Evolutionary conservation across 176 grass and related monocot species (phyloP).

Genomic region (Phyllostachys edulis): DNA sequence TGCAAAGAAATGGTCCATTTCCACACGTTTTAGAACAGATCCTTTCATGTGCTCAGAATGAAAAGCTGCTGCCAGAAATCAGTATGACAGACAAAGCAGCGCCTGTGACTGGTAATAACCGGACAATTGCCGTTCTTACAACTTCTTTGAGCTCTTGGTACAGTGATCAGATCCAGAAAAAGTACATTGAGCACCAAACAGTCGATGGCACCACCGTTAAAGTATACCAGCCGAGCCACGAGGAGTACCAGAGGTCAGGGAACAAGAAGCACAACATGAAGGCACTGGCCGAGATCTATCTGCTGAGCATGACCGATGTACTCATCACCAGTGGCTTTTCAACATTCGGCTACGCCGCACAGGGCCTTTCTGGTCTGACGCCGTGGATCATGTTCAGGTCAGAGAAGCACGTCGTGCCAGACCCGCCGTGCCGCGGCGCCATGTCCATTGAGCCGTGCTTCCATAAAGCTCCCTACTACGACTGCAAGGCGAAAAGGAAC

Average conservation of each 20-base stretch:
- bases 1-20: constrained; percentile 48
- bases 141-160: constrained; percentile 66
- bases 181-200: constrained; percentile 44
- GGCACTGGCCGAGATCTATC: constrained; percentile 75
- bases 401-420: constrained; percentile 36
- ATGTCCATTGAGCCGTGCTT: constrained; percentile 86
- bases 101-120: constrained; percentile 17
- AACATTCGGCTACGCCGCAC: constrained; percentile 71
- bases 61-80: constrained; percentile 52
- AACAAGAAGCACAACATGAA: constrained; percentile 69
- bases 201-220: constrained; percentile 44
- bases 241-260: constrained; percentile 53
- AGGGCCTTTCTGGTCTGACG: constrained; percentile 53
- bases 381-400: constrained; percentile 66
- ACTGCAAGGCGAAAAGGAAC: constrained; percentile 55
- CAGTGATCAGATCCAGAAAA: constrained; percentile 48
- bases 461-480: constrained; percentile 50
- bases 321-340: constrained; percentile 71
- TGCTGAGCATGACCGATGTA: constrained; percentile 67
- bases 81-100: constrained; percentile 19
- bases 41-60: constrained; percentile 56
- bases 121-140: constrained; percentile 46
- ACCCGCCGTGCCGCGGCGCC: constrained; percentile 46
- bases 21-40: constrained; percentile 59
- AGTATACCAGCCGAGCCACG: constrained; percentile 64